Evolutionary conservation across 441 rosid genomes (phyloP), one percentile per base, ranked within the genome.

Genomic region (Gossypium laxum): DNA sequence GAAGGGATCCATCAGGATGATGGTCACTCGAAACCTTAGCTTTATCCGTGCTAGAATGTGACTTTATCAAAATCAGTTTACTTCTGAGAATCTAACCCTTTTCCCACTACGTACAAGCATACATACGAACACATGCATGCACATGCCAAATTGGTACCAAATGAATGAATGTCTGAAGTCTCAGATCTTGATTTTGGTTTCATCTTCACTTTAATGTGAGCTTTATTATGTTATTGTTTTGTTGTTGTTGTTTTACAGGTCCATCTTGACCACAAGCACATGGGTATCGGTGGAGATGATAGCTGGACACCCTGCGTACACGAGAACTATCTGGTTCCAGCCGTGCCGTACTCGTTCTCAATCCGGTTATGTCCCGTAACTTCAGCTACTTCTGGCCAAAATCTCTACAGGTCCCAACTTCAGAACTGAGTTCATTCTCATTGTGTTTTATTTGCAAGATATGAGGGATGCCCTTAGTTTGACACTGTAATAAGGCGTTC

Each of bases 261-360:
- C 66, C 98, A 94, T 82, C 92, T 94, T 22, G 98, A 91, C 82
- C 97, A 94, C 82, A 90, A 86, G 80, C 98, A 94, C 81, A 94
- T 91, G 97, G 98, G 98, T 0, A 5, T 91, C 11, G 98, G 88
- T 2, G 97, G 98, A 75, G 98, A 94, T 38, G 98, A 90, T 84
- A 94, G 98, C 78, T 94, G 98, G 98, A 78, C 91, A 0, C 96
- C 96, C 0, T 74, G 86, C 65, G 90, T 87, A 68, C 96, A 94
- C 4, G 86, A 89, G 15, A 85, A 92, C 69, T 88, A 86, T 79
- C 82, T 91, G 76, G 74, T 94, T 82, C 89, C 96, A 24, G 84
- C 97, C 0, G 82, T 81, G 67, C 86, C 91, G n/a, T 87, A 87
- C 76, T 85, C 96, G 0, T 93, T 87, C 74, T 82, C 91, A 24